phyloP scores from a whole-genome alignment of 2,329 filamentous ascomycete species.

The Epichloe gansuensis region DNA sequence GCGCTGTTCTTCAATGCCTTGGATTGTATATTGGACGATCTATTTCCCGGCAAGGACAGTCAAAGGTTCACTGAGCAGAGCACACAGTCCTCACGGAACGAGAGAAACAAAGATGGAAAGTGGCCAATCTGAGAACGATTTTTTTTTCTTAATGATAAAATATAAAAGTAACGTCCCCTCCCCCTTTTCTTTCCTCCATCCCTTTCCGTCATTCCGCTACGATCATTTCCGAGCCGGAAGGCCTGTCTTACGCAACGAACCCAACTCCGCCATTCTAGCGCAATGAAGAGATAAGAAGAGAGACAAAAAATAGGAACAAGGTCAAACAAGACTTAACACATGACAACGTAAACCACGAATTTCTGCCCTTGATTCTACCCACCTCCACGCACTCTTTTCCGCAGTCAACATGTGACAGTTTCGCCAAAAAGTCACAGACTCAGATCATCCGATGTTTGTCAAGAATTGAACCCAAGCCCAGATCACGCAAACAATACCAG shows the following conservation, averaged over 20 bases:
- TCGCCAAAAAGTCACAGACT: not conserved
- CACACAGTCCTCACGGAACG: no score
- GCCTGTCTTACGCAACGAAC: constrained; percentile 8
- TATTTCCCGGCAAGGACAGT: no score
- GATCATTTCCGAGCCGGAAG: constrained; percentile 11
- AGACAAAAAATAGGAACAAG: constrained; percentile 7
- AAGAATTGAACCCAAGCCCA: not conserved
- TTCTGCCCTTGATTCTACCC: not conserved
- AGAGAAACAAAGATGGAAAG: no score
- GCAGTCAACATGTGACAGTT: not conserved
- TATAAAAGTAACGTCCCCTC: not conserved
- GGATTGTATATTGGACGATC: no score
- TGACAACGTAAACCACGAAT: constrained; percentile 6
- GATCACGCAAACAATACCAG: not conserved
- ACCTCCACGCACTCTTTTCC: not conserved
- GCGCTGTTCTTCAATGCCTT: no score
- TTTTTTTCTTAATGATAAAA: not conserved
- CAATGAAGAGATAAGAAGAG: constrained; percentile 13
- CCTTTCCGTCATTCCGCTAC: constrained; percentile 11
- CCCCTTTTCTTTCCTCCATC: constrained; percentile 6
- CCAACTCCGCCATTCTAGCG: constrained; percentile 17
- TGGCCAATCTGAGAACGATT: not conserved
- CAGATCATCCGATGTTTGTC: no score
- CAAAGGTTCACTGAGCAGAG: no score
- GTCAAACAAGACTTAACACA: constrained; percentile 8